A percentile compares a stretch with the other conserved stretches of the same genome.
These are phyloP conservation scores for Pyricularia sp. DNA, from an alignment of 2,329 filamentous ascomycete genomes.

Conservation along the genomic window DNA sequence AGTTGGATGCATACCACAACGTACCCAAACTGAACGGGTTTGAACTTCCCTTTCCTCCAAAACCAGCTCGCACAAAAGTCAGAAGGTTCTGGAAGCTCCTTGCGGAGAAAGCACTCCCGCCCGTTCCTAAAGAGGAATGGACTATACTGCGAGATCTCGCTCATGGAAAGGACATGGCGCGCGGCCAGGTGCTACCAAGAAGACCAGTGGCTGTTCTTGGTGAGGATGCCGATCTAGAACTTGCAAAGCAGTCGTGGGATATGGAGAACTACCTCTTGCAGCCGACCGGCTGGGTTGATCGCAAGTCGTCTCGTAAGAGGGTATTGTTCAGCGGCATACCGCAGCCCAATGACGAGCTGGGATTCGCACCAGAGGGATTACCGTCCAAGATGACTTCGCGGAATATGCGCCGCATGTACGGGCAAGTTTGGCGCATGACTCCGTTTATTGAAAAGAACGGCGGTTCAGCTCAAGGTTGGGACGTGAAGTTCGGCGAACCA, in stretches of 20 bases:
- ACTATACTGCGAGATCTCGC: conserved; percentile 35
- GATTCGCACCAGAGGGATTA: not conserved
- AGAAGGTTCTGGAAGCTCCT: conserved; percentile 34
- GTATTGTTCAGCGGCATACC: not conserved
- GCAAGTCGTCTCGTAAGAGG: not conserved
- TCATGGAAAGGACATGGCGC: conserved; percentile 22
- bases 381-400: not conserved
- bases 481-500: not conserved
- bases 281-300: conserved; percentile 2
- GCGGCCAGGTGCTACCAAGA: conserved; percentile 25
- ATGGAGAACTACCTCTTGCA: conserved; percentile 3
- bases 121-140: conserved; percentile 41
- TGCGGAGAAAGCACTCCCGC: conserved; percentile 37
- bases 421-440: not conserved
- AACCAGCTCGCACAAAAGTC: conserved; percentile 26
- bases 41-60: conserved; percentile 29
- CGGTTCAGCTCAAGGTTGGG: not conserved
- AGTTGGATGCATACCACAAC: conserved; percentile 18
- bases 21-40: conserved; percentile 34
- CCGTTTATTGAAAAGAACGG: not conserved
- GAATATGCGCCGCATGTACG: not conserved
- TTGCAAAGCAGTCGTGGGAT: not conserved
- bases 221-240: not conserved
- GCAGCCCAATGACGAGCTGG: conserved; percentile 3
- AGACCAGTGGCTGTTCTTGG: conserved; percentile 17